Base-by-base conservation (phyloP, 768 basidiomycete species). In the Dentipellis fragilis region DNA sequence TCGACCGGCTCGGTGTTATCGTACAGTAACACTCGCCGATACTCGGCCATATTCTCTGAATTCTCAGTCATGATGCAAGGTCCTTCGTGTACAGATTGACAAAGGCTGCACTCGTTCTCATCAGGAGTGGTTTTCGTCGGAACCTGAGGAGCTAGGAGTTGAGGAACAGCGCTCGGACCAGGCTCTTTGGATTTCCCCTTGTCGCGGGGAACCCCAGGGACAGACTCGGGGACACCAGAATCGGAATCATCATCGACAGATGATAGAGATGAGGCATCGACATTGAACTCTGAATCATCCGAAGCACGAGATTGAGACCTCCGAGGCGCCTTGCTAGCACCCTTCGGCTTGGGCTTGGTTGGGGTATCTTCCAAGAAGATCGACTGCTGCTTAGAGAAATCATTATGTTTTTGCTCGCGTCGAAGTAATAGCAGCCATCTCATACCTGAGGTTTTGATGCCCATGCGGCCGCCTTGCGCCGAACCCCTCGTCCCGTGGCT, bases 1-100 rank as follows among this genome's bases (percentile, higher is more conserved):
- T 85, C 81, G 63, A 78, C 75, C 46, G 85, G 73, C 60, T 91
- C 89, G 60, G 83, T 81, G n/a, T 77, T 73, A 58, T 85, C 75
- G 29, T 78, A 67, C 58, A 89, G 67, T 38, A 90, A 68, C 71
- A 88, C 82, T 48, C 77, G 73, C 46, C 88, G 79, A 63, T 81
- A 89, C 61, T 87, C 81, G 11, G 80, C 77, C 19, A 91, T 72
- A 64, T 88, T 80, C 55, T 80, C 75, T 16, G 85, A 80, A 51
- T 70, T 74, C 21, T 83, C 75, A 7, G 79, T 80, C 88, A 91
- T 87, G 21, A 64, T 64, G 63, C 89, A 91, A 10, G 62, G 60
- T 29, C 75, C 74, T 49, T 68, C 67, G 53, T 62, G 61, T 10
- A 56, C 60, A 16, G 58, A 61, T 38, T 78, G 80, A 66, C 89